Conservation (phyloP, 352 stramenopile genomes). For the Globisporangium nodosum region DNA sequence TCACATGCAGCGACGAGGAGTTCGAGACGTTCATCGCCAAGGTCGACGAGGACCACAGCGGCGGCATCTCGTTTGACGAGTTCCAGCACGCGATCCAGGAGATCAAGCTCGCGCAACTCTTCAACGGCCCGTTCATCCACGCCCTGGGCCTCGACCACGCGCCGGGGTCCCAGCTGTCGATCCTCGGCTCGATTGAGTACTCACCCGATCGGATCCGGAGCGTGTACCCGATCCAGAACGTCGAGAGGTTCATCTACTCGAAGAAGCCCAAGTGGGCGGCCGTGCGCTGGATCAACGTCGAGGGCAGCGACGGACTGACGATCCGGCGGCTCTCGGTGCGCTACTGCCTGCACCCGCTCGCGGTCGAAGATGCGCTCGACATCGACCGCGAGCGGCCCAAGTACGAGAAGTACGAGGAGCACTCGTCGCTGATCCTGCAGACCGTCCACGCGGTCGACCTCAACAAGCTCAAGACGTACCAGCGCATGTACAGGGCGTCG, state of each 20-base stretch:
- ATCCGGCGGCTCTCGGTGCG: constrained; percentile 73
- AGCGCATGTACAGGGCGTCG: constrained; percentile 66
- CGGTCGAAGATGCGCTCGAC: constrained; percentile 80
- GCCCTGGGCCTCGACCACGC: constrained; percentile 24
- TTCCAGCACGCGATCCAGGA: constrained; percentile 86
- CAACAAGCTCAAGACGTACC: constrained; percentile 50
- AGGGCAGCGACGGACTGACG: constrained; percentile 53
- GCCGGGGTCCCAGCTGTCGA: constrained; percentile 7
- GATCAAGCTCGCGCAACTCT: constrained; percentile 86
- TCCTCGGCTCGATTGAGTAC: constrained; percentile 74
- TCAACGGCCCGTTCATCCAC: constrained; percentile 50
- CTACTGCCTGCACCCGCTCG: constrained; percentile 79
- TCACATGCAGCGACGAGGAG: constrained; percentile 54
- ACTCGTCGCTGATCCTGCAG: constrained; percentile 73
- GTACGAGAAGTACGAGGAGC: constrained; percentile 84
- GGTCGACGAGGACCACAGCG: constrained; percentile 78
- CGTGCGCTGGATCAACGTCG: constrained; percentile 83
- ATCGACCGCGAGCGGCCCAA: constrained; percentile 76
- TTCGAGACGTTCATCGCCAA: constrained; percentile 72
- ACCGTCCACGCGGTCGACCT: constrained; percentile 52
- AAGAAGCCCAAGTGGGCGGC: constrained; percentile 61
- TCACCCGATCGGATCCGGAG: constrained; percentile 66
- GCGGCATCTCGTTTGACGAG: constrained; percentile 79
- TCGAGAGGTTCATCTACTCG: constrained; percentile 86
- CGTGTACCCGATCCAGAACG: constrained; percentile 56